Conservation (phyloP, 495 filamentous ascomycete genomes). For the Annulohypoxylon moriforme region DNA sequence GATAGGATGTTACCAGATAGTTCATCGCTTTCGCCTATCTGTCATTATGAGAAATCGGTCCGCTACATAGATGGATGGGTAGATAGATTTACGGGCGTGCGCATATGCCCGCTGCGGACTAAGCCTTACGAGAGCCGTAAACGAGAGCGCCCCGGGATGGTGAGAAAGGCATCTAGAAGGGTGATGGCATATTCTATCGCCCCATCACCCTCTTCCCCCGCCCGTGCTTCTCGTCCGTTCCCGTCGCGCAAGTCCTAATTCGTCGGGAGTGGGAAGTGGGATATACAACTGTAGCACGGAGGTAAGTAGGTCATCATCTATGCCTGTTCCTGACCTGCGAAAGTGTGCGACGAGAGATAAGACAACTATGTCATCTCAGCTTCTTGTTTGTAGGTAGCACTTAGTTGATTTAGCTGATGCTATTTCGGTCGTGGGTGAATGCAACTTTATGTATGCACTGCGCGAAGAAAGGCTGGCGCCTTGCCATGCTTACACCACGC, state of each 20-base stretch:
- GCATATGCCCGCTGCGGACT: conserved; percentile 43
- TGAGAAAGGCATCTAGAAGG: conserved; percentile 24
- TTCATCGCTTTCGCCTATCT: conserved; percentile 4
- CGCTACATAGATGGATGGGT: conserved; percentile 10
- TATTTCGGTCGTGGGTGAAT: conserved; percentile 40
- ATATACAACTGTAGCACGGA: background rate
- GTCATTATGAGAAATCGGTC: conserved; percentile 13
- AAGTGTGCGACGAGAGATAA: conserved; percentile 4
- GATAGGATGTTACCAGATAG: background rate
- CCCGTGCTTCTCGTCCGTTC: conserved; percentile 3
- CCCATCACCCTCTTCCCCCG: background rate
- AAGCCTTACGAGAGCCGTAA: conserved; percentile 41
- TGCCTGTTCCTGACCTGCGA: conserved; percentile 4
- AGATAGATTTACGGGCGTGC: conserved; percentile 13
- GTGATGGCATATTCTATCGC: conserved; percentile 26
- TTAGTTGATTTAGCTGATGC: conserved; percentile 27
- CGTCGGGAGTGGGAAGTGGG: background rate
- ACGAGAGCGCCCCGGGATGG: conserved; percentile 5
- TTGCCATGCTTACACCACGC: conserved; percentile 12
- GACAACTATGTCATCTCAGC: conserved; percentile 33
- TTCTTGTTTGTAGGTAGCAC: background rate
- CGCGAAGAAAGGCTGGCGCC: conserved; percentile 30
- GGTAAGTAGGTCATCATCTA: conserved; percentile 17
- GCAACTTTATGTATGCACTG: conserved; percentile 38
- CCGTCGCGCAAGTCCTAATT: conserved; percentile 7